Base-by-base conservation (phyloP, 1,139 yeast genomes). In the Spencermartinsiella ligniputridi region DNA sequence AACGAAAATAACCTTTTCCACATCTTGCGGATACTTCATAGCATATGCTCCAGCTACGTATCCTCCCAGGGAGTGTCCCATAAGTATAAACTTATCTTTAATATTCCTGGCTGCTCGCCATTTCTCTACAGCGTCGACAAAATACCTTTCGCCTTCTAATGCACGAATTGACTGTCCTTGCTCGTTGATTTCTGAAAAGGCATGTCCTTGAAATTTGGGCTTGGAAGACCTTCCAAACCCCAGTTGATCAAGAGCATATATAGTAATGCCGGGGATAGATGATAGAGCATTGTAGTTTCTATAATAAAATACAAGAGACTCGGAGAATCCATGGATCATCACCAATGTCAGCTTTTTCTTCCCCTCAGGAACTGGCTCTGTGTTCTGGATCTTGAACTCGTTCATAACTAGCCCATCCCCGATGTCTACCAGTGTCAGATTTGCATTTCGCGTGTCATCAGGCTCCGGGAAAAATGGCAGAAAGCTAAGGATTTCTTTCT, bases 61-160 rank as follows among this genome's bases (percentile, higher is more conserved):
- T 0, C 95, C 96, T 25, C 97, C 97, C 61, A 86, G 80, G 0
- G 96, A 88, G 64, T 89, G 97, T 2, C 94, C 96, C 56, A 88
- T 71, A 15, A 89, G 63, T 29, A 83, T 79, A 53, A 89, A 79
- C 49, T 75, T 76, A 4, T 62, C 64, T 8, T 56, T 53, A 49
- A 75, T 76, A 9, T 56, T 56, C 5, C 32, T 9, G 35, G 85
- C 64, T 0, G 72, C 70, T 35, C 85, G 69, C 96, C 96, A 89
- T 48, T 69, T 71, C 58, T 89, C 96, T 16, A 89, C 60, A 1
- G 86, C 69, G 53, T 86, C 94, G 30, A 83, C 70, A 53, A 85
- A 88, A 76, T 85, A 80, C 50, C 79, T 74, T 57, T 86, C 94
- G 16, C 80, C 76, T 51, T 74, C 72, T 16, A 61, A 52, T 2